A percentile compares a stretch with the other conserved stretches of the same genome.
phyloP scores from a whole-genome alignment of 164 flowering plant genomes.

The Sextonia rubra region DNA sequence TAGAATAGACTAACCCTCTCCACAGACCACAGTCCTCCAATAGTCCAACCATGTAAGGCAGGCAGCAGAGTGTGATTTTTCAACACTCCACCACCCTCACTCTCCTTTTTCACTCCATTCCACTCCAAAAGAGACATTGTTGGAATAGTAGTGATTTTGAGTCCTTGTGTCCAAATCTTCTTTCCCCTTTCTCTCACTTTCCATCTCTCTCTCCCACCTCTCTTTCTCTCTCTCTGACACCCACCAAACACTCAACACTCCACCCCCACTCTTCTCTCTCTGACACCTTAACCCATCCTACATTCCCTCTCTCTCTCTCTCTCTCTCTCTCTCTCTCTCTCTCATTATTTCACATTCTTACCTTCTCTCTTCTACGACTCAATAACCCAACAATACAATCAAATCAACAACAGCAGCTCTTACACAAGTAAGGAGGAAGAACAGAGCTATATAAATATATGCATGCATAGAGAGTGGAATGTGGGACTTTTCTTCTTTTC shows the following conservation, averaged over 20 bases:
- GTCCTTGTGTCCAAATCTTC: not conserved
- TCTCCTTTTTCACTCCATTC: too few relatives aligned
- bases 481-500: not conserved
- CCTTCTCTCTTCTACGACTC: not conserved
- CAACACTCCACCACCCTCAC: too few relatives aligned
- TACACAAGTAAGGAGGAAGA: too few relatives aligned
- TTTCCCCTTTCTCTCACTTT: not conserved
- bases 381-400: too few relatives aligned
- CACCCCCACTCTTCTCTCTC: not conserved
- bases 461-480: not conserved
- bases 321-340: not conserved
- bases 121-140: too few relatives aligned
- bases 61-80: too few relatives aligned
- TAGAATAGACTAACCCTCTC: too few relatives aligned
- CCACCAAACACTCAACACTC: not conserved
- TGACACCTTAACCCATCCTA: not conserved
- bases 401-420: too few relatives aligned
- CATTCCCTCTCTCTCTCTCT: not conserved
- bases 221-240: not conserved
- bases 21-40: too few relatives aligned
- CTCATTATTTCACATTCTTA: not conserved
- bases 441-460: too few relatives aligned
- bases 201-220: not conserved
- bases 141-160: not conserved
- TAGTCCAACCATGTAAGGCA: too few relatives aligned